Percentiles rank a stretch among this genome's conserved stretches.
Conservation (phyloP, 2,329 filamentous ascomycete species). For the Penicillium occitanis region DNA sequence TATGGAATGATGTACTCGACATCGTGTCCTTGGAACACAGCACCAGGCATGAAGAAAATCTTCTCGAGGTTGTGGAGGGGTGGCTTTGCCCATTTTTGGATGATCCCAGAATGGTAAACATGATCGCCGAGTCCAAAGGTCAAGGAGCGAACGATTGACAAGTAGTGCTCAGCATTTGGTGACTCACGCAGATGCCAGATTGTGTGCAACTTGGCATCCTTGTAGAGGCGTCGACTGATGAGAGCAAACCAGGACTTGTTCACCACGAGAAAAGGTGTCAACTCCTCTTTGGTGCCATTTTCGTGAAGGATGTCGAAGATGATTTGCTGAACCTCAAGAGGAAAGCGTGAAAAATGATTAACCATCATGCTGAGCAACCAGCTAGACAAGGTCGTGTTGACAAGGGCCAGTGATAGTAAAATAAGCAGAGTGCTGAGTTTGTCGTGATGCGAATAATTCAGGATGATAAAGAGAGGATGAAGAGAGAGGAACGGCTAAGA, state of each 20-base stretch:
- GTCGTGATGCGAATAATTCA: background rate
- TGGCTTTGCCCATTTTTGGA: background rate
- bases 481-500: background rate
- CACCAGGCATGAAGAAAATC: slow-evolving; percentile 3
- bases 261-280: background rate
- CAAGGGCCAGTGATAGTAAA: too few species aligned
- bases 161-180: background rate
- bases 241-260: slow-evolving; percentile 5
- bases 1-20: slow-evolving; percentile 9
- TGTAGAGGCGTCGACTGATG: background rate
- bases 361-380: background rate
- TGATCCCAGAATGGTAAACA: background rate
- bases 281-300: background rate
- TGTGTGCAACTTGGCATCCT: background rate
- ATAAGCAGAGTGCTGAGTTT: background rate
- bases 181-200: slow-evolving; percentile 4
- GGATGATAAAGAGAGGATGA: background rate
- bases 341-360: background rate
- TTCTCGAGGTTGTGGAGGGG: background rate
- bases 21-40: background rate
- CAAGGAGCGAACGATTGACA: background rate
- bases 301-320: slow-evolving; percentile 2
- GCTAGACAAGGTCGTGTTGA: background rate
- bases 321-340: background rate
- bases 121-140: slow-evolving; percentile 10